These are phyloP conservation scores for Septoria petroselini DNA, from an alignment of 2,329 filamentous ascomycete species.

Conservation along the genomic window DNA sequence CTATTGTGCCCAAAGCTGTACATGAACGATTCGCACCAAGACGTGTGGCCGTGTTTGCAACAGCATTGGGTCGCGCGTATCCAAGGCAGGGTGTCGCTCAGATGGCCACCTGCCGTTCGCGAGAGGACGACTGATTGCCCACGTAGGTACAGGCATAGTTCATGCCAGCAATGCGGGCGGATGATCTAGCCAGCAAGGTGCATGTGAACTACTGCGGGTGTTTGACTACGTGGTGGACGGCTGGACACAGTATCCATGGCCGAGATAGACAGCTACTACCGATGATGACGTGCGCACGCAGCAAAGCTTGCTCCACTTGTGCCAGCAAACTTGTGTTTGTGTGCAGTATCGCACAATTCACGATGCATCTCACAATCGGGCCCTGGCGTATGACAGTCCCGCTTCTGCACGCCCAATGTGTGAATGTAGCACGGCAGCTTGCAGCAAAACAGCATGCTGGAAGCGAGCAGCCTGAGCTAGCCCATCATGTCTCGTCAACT, in stretches of 20 bases:
- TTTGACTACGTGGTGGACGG: slow-evolving; percentile 15
- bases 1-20: slow-evolving; percentile 14
- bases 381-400: slow-evolving; percentile 12
- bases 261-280: slow-evolving; percentile 16
- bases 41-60: slow-evolving; percentile 11
- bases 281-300: slow-evolving; percentile 23
- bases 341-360: slow-evolving; percentile 9
- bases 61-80: slow-evolving; percentile 20
- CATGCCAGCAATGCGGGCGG: slow-evolving; percentile 22
- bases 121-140: slow-evolving; percentile 16
- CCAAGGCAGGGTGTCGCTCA: slow-evolving; percentile 17
- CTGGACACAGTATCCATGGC: slow-evolving; percentile 17
- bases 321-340: slow-evolving; percentile 23
- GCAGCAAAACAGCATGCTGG: slow-evolving; percentile 3
- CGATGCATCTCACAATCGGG: slow-evolving; percentile 7
- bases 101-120: background rate
- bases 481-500: background rate
- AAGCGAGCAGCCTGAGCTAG: slow-evolving; percentile 5
- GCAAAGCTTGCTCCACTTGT: slow-evolving; percentile 15
- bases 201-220: slow-evolving; percentile 25
- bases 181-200: slow-evolving; percentile 20
- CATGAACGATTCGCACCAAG: slow-evolving; percentile 15
- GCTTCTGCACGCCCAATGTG: slow-evolving; percentile 3
- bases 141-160: slow-evolving; percentile 24
- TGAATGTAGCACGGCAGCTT: slow-evolving; percentile 7